Conservation (phyloP, 805 yeast genomes). For the Pichia thaimueangensis region DNA sequence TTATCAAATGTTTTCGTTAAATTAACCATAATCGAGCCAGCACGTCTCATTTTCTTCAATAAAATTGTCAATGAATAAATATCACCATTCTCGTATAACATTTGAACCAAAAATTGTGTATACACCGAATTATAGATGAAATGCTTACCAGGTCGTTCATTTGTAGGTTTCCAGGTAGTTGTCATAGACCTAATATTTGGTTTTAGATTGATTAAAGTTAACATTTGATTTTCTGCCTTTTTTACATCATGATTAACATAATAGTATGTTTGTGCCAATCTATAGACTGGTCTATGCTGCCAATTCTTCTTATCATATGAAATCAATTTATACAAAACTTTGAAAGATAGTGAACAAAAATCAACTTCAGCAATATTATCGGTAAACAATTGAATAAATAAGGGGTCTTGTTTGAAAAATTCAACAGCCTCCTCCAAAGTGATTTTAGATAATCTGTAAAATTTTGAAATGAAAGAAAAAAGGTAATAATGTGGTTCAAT, state of each 20-base stretch:
- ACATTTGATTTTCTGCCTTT: constrained; percentile 60
- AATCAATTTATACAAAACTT: constrained; percentile 41
- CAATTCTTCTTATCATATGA: constrained; percentile 73
- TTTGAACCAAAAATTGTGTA: constrained; percentile 51
- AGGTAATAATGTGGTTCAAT: constrained; percentile 76
- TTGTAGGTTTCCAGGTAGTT: constrained; percentile 89
- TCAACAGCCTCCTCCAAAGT: constrained; percentile 33
- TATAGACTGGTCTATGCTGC: constrained; percentile 82
- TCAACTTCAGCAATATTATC: constrained; percentile 4
- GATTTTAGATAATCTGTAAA: constrained; percentile 35
- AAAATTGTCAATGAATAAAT: constrained; percentile 52
- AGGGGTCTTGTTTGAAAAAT: constrained; percentile 34
- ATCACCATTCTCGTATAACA: constrained; percentile 50
- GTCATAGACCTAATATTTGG: constrained; percentile 65
- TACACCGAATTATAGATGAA: constrained; percentile 72
- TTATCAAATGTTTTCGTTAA: constrained; percentile 62
- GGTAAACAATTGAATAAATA: constrained; percentile 16
- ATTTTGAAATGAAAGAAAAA: constrained; percentile 54
- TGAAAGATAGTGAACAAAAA: constrained; percentile 37
- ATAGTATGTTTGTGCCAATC: constrained; percentile 57
- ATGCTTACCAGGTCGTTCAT: constrained; percentile 90
- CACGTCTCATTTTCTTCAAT: constrained; percentile 69
- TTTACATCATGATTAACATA: constrained; percentile 47
- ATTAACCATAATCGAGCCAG: constrained; percentile 68
- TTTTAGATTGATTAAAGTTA: constrained; percentile 55